Evolutionary conservation across 2,329 filamentous ascomycete genomes (phyloP).

Genomic region (Trichophyton simii): DNA sequence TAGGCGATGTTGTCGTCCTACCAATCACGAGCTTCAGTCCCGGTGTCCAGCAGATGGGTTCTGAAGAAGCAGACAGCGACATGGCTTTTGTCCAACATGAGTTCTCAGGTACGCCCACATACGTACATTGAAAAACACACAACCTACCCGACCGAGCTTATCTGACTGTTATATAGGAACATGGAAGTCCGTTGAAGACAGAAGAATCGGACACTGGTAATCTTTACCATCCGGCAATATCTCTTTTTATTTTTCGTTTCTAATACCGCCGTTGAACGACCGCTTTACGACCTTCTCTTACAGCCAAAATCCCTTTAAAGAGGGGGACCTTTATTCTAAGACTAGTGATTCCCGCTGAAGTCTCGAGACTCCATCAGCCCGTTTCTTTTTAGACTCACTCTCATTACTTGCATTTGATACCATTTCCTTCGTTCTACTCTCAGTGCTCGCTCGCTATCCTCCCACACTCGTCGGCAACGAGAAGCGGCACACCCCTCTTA

Average conservation of each 20-base stretch:
- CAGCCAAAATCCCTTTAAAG: neutral
- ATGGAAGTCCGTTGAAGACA: constrained; percentile 61
- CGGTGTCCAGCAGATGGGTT: constrained; percentile 84
- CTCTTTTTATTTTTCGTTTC: neutral
- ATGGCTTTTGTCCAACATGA: constrained; percentile 97
- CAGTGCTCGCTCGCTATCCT: neutral
- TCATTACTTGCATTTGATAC: neutral
- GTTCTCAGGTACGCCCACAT: constrained; percentile 63
- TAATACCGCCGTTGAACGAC: neutral
- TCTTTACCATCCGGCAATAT: neutral
- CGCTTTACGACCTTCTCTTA: neutral
- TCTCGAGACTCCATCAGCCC: neutral
- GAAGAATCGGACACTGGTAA: constrained; percentile 47
- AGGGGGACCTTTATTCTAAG: neutral
- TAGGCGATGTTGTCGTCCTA: constrained; percentile 84
- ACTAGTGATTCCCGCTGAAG: neutral
- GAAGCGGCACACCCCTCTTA: neutral
- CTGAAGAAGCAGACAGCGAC: constrained; percentile 74
- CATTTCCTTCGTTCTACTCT: neutral
- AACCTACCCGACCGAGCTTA: neutral
- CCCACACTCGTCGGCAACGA: neutral
- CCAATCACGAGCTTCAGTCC: constrained; percentile 97
- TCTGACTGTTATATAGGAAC: constrained; percentile 40
- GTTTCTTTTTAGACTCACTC: neutral
- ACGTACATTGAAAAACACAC: neutral